Percentiles rank a stretch among this genome's conserved stretches.
These are phyloP conservation scores for Apiotrichum veenhuisii DNA, from an alignment of 1,284 basidiomycete species.

Conservation along the genomic window DNA sequence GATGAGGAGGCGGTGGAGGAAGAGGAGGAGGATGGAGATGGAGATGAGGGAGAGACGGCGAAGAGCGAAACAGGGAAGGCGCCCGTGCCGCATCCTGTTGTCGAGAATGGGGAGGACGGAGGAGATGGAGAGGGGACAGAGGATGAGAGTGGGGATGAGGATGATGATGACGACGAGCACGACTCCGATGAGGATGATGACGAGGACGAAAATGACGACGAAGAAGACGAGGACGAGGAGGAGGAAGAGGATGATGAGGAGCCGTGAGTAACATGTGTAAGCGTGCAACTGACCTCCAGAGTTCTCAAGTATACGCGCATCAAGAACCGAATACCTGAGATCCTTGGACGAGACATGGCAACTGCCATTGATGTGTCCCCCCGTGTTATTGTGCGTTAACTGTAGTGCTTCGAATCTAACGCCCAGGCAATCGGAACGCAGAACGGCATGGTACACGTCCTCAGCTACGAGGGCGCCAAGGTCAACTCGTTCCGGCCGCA, in stretches of 20 bases:
- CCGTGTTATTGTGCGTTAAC: constrained; percentile 62
- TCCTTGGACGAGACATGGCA: constrained; percentile 84
- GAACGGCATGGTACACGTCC: constrained; percentile 81
- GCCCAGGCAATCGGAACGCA: constrained; percentile 81
- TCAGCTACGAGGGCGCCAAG: constrained; percentile 73
- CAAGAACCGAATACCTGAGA: constrained; percentile 66
- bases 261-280: constrained; percentile 35
- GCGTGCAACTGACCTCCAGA: constrained; percentile 25
- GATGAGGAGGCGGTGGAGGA: constrained; percentile 4
- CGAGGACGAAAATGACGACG: constrained; percentile 10
- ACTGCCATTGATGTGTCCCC: constrained; percentile 75
- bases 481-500: constrained; percentile 91
- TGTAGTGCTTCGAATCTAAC: constrained; percentile 1
- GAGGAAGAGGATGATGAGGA: constrained; percentile 47
- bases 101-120: constrained; percentile 12
- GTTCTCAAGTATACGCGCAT: constrained; percentile 86
- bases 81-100: constrained; percentile 41
- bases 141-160: constrained; percentile 53
- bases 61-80: constrained; percentile 37
- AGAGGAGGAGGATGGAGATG: constrained; percentile 50
- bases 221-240: constrained; percentile 23
- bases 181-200: constrained; percentile 8
- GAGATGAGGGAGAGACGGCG: constrained; percentile 56
- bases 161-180: constrained; percentile 18
- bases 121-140: constrained; percentile 58